A percentile compares a stretch with the other conserved stretches of the same genome.
Evolutionary conservation across 2,329 filamentous ascomycete species (phyloP).

Genomic region (Monosporascus sp.): DNA sequence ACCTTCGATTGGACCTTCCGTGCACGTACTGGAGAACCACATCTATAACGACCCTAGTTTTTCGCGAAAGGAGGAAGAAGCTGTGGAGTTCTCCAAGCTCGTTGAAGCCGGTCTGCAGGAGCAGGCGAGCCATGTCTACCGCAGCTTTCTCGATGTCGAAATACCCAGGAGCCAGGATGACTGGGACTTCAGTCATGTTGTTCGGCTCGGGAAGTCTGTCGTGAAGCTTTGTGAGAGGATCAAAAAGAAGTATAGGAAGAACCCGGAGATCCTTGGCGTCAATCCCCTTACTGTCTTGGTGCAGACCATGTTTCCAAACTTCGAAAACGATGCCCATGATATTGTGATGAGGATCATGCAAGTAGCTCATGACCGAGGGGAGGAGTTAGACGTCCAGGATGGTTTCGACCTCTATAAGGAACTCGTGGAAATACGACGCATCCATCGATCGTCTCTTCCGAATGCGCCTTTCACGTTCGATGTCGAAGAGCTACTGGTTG

Average conservation of each 20-base stretch:
- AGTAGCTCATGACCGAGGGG: constrained; percentile 60
- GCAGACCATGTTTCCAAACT: constrained; percentile 79
- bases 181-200: constrained; percentile 89
- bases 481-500: constrained; percentile 77
- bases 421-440: constrained; percentile 74
- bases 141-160: constrained; percentile 69
- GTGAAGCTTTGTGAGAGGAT: constrained; percentile 83
- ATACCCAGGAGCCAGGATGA: constrained; percentile 74
- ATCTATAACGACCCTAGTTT: constrained; percentile 76
- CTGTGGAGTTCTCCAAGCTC: constrained; percentile 65
- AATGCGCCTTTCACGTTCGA: constrained; percentile 75
- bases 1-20: constrained; percentile 70
- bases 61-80: constrained; percentile 62
- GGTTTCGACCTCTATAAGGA: constrained; percentile 92
- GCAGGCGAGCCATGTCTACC: constrained; percentile 75
- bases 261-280: constrained; percentile 77
- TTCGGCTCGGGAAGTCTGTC: constrained; percentile 80
- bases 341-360: constrained; percentile 78
- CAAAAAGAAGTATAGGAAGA: constrained; percentile 85
- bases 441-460: constrained; percentile 72
- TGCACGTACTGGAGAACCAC: constrained; percentile 77
- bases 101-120: constrained; percentile 67
- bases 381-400: constrained; percentile 81
- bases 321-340: constrained; percentile 82
- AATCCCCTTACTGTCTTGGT: constrained; percentile 65